Evolutionary conservation across 1,139 yeast genomes (phyloP), one percentile per base, ranked within the genome.

Genomic region (Hemisphaericaspora subhashii): DNA sequence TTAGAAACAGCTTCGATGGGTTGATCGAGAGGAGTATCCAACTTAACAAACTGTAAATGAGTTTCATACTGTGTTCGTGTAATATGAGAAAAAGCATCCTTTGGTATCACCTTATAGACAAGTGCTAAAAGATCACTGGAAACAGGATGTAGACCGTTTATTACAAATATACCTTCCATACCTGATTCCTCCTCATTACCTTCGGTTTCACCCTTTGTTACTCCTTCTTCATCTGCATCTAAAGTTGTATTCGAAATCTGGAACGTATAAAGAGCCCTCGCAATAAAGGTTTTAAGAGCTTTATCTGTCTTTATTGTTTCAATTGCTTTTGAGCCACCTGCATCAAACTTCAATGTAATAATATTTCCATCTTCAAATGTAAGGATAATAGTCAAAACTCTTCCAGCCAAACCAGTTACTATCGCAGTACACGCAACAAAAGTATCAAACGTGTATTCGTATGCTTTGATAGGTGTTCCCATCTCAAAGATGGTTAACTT

Each of bases 281-380:
- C 46, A 4, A 59, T 52, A 40, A 60, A 58, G 17, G 50, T 39
- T n/a, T 38, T 36, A 12, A 54, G 31, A 14, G 43, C 12, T 10
- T 39, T 33, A 33, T 45, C 53, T 3, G 51, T 45, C 3, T 47
- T 38, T 36, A 51, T 46, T 21, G 35, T 39, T 14, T 47, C 39
- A 1, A 55, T 40, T 4, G 36, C 36, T 9, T 36, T 29, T 1
- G 37, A 24, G 1, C 39, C 36, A 2, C 3, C 10, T 4, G 45
- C 7, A 34, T 48, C 38, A 18, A 50, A 27, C 15, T 42, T 32
- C 5, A 55, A 42, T 1, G 58, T 43, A 12, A 57, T 57, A 25
- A 66, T 57, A 7, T 50, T 46, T 1, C 72, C 72, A 37, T 54
- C 51, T 41, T 69, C 74, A 36, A 48, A 60, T 7, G 54, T 47